A percentile compares a stretch with the other conserved stretches of the same genome.
Conservation (phyloP, 345 rosid species). For the Populus euphratica region DNA sequence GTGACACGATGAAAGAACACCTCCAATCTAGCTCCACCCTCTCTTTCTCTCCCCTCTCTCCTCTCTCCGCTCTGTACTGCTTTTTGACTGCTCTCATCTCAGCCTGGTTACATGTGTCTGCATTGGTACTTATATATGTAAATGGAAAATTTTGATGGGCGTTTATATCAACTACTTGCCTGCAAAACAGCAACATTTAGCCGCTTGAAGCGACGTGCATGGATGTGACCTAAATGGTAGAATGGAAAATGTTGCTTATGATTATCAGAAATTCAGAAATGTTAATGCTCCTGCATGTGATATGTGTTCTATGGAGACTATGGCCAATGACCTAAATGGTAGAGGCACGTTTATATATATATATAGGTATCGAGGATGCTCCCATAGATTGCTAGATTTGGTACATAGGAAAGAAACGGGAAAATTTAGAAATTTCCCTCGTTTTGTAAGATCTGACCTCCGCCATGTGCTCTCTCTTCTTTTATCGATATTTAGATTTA, state of each 20-base stretch:
- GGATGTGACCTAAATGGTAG: constrained; percentile 21
- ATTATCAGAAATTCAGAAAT: neutral
- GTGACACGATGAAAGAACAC: neutral
- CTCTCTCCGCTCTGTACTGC: neutral
- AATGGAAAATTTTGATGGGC: neutral
- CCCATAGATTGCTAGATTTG: constrained; percentile 17
- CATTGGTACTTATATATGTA: neutral
- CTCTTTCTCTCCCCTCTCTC: neutral
- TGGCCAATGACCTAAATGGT: neutral
- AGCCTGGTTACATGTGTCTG: neutral
- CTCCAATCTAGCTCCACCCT: neutral
- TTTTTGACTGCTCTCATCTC: neutral
- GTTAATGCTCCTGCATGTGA: constrained; percentile 11
- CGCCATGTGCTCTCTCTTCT: constrained; percentile 8
- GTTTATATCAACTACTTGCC: neutral
- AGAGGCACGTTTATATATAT: neutral
- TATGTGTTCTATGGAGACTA: neutral
- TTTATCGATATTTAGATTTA: neutral
- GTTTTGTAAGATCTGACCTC: neutral
- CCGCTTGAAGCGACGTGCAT: constrained; percentile 19
- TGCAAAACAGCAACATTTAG: neutral
- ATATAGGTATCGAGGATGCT: constrained; percentile 5
- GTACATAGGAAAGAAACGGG: neutral
- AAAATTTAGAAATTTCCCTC: constrained; percentile 3
- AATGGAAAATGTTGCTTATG: neutral